Percentiles rank a stretch among this genome's conserved stretches.
Conservation (phyloP, 2,329 filamentous ascomycete species). For the Monosporascus sp. region DNA sequence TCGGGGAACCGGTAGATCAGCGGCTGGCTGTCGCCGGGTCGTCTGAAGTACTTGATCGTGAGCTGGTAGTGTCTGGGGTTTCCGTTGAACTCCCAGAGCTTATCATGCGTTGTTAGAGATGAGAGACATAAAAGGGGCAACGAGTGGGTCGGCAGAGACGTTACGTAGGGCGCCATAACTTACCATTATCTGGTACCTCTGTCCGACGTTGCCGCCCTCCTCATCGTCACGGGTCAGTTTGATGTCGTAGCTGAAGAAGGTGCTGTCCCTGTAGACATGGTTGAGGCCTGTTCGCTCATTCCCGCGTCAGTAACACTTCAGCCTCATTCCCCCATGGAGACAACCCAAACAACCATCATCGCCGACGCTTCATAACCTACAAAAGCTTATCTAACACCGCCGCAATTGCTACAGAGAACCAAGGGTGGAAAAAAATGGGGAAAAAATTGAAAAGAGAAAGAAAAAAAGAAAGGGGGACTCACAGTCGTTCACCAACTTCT, state of each 20-base stretch:
- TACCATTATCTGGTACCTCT: conserved; percentile 58
- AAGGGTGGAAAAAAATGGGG: no score
- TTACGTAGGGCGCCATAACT: conserved; percentile 21
- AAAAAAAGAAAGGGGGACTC: conserved; percentile 18
- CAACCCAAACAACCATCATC: no score
- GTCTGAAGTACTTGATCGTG: conserved; percentile 45
- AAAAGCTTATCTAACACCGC: no score
- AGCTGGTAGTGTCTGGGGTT: conserved; percentile 57
- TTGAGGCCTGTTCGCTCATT: conserved; percentile 43
- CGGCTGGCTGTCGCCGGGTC: conserved; percentile 31
- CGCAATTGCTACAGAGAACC: neutral
- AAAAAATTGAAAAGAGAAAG: no score
- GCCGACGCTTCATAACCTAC: no score
- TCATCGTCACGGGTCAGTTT: conserved; percentile 50
- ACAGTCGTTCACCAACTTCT: conserved; percentile 47
- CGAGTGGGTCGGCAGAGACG: neutral
- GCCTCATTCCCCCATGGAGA: neutral
- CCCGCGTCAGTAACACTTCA: neutral
- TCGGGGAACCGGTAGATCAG: conserved; percentile 33
- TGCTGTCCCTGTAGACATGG: conserved; percentile 58
- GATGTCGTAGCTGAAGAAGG: conserved; percentile 60
- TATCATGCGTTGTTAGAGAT: neutral
- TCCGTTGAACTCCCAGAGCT: conserved; percentile 65
- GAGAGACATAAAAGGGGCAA: neutral
- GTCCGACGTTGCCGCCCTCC: conserved; percentile 40